Base-by-base conservation (phyloP, 2,329 filamentous ascomycete species). In the Colletotrichum sp. region DNA sequence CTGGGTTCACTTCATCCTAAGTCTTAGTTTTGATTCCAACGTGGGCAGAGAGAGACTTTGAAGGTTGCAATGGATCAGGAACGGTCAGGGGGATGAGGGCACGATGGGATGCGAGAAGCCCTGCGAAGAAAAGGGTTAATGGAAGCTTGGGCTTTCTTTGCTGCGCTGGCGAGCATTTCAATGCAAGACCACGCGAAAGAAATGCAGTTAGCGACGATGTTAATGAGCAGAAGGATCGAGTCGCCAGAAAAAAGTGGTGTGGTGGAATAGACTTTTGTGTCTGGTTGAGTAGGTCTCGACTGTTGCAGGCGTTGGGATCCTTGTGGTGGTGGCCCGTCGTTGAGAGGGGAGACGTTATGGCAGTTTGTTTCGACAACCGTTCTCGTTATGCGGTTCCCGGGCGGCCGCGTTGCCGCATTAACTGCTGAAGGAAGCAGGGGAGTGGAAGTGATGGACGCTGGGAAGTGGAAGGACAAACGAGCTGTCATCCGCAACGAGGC, bases 341-440 rank as follows among this genome's bases (percentile, higher is more conserved):
- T 25, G 36, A 30, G n/a, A 68, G 69, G 30, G 28, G 39, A 52
- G 39, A 75, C 28, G 57, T 72, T 36, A 52, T 68, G 63, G 55
- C 27, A 67, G 69, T 72, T 75, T 60, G 73, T 75, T 75, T 75
- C 63, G 73, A 72, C 69, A 61, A 68, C 69, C 73, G 57, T 64
- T 72, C 63, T 52, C 39, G 25, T 30, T 72, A 75, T 73, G 73
- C 72, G 60, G 48, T 57, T n/a, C 27, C 67, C 34, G 27, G 19
- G 48, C 61, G 61, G 68, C 67, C 30, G 68, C 61, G 30, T 25
- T 61, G 61, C 57, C 63, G 44, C 39, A 52, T 64, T 68, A 13
- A 52, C 30, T 30, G 19, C 15, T 65, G 25, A 39, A 25, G 13
- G 13, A 36, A 27, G 27, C 28, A 30, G 55, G 16, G 22, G 65